Evolutionary conservation across 2,329 filamentous ascomycete species (phyloP).

Genomic region (Zymoseptoria passerinii): DNA sequence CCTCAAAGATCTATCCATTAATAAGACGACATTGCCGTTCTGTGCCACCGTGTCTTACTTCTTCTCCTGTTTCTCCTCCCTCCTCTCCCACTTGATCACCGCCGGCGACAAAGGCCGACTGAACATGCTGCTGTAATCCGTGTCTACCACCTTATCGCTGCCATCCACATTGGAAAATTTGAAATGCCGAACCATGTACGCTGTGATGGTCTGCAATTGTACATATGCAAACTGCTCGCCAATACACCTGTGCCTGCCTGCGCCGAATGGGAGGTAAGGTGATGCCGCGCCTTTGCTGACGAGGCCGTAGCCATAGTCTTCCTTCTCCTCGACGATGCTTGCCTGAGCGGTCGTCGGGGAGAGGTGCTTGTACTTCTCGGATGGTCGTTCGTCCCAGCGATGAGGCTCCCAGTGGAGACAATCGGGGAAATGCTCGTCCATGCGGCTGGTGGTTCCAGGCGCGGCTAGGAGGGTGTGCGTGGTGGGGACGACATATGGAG

Average conservation of each 20-base stretch:
- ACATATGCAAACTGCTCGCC: constrained; percentile 94
- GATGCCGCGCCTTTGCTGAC: constrained; percentile 84
- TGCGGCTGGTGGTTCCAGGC: constrained; percentile 69
- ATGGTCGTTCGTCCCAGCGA: constrained; percentile 68
- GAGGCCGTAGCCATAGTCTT: constrained; percentile 89
- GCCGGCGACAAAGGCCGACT: constrained; percentile 38
- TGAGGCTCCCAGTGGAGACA: constrained; percentile 81
- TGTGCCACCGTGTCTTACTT: neutral
- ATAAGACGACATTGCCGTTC: too few relatives aligned
- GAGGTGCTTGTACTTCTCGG: constrained; percentile 25
- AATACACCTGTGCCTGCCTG: constrained; percentile 87
- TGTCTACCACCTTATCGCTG: constrained; percentile 58
- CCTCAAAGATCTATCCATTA: too few relatives aligned
- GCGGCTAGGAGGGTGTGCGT: constrained; percentile 76
- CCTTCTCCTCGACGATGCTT: constrained; percentile 49
- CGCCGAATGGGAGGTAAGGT: constrained; percentile 90
- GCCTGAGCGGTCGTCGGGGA: constrained; percentile 24
- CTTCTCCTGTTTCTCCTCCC: constrained; percentile 33
- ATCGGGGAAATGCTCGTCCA: constrained; percentile 70
- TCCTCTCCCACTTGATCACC: constrained; percentile 66
- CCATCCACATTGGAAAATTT: constrained; percentile 70
- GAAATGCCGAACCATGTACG: constrained; percentile 66
- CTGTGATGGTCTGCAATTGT: constrained; percentile 79
- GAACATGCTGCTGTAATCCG: constrained; percentile 54
- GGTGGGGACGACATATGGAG: constrained; percentile 72